Conservation (phyloP, 805 yeast species). For the Zygoascus bituminiphila region DNA sequence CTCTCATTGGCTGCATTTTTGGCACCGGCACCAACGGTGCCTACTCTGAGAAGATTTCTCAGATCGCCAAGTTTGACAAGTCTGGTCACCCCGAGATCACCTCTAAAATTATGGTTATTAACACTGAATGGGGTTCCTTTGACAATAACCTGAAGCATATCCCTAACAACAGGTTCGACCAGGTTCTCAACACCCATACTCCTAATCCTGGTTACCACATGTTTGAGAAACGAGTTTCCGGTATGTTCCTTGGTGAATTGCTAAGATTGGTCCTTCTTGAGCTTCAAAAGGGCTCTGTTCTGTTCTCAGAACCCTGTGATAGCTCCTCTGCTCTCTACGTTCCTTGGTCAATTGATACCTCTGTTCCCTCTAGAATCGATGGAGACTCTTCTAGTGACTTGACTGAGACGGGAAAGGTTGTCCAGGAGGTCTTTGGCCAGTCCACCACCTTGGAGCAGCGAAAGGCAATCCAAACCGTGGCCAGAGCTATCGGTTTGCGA, state of each 20-base stretch:
- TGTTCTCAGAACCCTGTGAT: slow-evolving; percentile 34
- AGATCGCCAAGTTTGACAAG: slow-evolving; percentile 66
- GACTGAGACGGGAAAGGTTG: slow-evolving; percentile 15
- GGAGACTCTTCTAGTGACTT: slow-evolving; percentile 73
- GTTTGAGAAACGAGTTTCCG: slow-evolving; percentile 87
- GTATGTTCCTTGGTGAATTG: slow-evolving; percentile 89
- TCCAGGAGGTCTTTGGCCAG: slow-evolving; percentile 52
- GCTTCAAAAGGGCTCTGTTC: slow-evolving; percentile 42
- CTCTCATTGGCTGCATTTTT: slow-evolving; percentile 82
- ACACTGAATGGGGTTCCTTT: slow-evolving; percentile 98
- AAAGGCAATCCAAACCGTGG: slow-evolving; percentile 57
- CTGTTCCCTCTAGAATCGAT: slow-evolving; percentile 78
- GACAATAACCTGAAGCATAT: slow-evolving; percentile 71
- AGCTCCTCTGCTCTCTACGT: slow-evolving; percentile 35
- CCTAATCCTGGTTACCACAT: slow-evolving; percentile 82
- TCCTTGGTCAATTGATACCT: slow-evolving; percentile 73
- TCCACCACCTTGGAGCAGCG: slow-evolving; percentile 60
- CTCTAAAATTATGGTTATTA: slow-evolving; percentile 62
- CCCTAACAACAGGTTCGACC: slow-evolving; percentile 75
- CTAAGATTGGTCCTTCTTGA: slow-evolving; percentile 68
- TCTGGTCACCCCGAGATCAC: slow-evolving; percentile 20
- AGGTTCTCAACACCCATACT: slow-evolving; percentile 58
- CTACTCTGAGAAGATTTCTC: slow-evolving; percentile 67
- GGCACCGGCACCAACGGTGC: slow-evolving; percentile 99
- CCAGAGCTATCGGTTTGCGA: slow-evolving; percentile 74